phyloP scores from a whole-genome alignment of 305 asterid genomes.

The Solanum chacoense region DNA sequence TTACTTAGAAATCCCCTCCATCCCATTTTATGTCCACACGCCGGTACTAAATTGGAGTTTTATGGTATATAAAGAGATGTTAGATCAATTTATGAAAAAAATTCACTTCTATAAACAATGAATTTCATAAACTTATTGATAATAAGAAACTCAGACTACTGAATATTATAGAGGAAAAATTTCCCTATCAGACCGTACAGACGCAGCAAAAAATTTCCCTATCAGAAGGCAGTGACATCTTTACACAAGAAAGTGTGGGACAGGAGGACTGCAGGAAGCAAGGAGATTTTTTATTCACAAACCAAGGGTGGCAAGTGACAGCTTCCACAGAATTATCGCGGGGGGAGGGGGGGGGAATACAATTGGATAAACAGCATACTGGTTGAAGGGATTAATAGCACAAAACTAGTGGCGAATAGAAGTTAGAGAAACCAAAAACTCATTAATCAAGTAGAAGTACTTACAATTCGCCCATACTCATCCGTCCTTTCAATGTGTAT shows the following conservation, averaged over 20 bases:
- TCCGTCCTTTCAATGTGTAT: conserved; percentile 87
- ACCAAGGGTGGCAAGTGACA: background rate
- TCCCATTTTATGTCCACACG: background rate
- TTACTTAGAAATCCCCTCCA: background rate
- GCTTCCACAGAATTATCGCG: background rate
- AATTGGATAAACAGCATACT: background rate
- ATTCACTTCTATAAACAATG: background rate
- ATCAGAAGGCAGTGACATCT: background rate
- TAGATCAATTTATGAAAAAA: background rate
- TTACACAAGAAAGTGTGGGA: background rate
- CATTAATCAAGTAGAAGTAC: conserved; percentile 17
- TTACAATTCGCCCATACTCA: conserved; percentile 88
- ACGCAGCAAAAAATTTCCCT: background rate
- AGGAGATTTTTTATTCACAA: background rate
- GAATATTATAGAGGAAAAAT: background rate
- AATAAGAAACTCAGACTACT: background rate
- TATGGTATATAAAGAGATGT: background rate
- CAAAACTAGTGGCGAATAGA: background rate
- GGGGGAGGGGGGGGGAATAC: background rate
- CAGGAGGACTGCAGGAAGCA: background rate
- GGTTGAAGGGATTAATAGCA: background rate
- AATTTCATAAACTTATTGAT: background rate
- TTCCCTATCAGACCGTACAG: background rate
- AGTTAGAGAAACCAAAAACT: background rate
- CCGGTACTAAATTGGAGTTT: background rate